Base-by-base conservation (phyloP, 306 rosid species). In the Rubus idaeus region DNA sequence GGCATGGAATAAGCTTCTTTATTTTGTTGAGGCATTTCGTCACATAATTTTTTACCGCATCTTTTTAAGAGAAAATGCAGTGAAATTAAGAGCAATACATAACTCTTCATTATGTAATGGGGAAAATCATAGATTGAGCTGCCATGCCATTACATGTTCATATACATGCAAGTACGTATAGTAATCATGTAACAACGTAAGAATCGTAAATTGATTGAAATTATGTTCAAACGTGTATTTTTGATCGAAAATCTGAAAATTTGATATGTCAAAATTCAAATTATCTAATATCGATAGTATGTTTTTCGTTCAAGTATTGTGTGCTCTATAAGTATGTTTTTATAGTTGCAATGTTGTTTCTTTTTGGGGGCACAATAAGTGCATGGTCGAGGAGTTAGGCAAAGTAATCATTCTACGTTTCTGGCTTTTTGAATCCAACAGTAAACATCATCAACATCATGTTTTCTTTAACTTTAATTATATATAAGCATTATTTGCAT, bases 321-420 rank as follows among this genome's bases (percentile, higher is more conserved):
- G 47, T 41, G 35, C 18, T 68, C 17, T 44, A 41, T 20, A 2
- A 11, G 8, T 72, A 56, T 30, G 35, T 14, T 46, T 47, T 8
- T 70, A 39, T n/a, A 42, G n/a, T 65, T 39, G 68, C 10, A 45
- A n/a, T 60, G 83, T 30, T 41, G 20, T 49, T 35, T 68, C 64
- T 68, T 30, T 63, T 16, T 26, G n/a, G 52, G 14, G 12, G 35
- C 51, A 58, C 23, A 41, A 41, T 23, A 68, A 68, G 41, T 73
- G 16, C 60, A 60, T 41, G 74, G 64, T 82, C 51, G 67, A 68
- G 68, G 55, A 57, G 65, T 73, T 73, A 68, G 78, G 82, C 79
- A 42, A 17, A 41, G 17, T 16, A 50, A 82, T 82, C 45, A 50
- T 77, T 77, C n/a, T 26, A 5, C 35, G 37, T 74, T 17, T 45